Evolutionary conservation across 176 grass and related monocot genomes (phyloP), one percentile per base, ranked within the genome.

Genomic region (Triticum urartu): DNA sequence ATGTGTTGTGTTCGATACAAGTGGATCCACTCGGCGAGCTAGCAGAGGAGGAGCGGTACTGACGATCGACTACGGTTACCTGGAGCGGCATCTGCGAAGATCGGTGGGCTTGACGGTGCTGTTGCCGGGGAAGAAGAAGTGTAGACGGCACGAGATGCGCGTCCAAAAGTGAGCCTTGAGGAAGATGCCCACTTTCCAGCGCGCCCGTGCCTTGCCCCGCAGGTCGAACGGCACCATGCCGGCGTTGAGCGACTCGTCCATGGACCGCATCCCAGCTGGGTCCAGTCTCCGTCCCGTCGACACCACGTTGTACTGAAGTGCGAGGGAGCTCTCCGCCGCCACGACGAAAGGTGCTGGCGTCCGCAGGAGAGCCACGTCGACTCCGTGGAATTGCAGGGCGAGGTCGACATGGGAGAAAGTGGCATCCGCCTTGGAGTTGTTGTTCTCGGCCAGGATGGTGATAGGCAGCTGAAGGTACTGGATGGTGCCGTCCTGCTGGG

Each of bases 181-280:
- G 72, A 92, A 92, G 75, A 95, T 72, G 34, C 93, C 93, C 32
- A 87, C 86, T 61, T 84, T 90, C 93, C 93, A 95, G 40, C 83
- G 45, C 1, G 88, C 79, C 63, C 79, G 87, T 17, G 90, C 86
- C 64, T 89, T 85, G 52, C 93, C 93, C 4, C 39, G 56, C 56
- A 95, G 84, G 60, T 81, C 56, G 56, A 95, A 79, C 22, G 88
- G 69, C 75, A 95, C 86, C 10, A 91, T 18, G 12, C 88, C 90
- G 10, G 24, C 40, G 76, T 85, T 92, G 67, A 89, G 83, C 48
- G 88, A 84, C 9, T 66, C 48, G 3, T 88, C 88, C 76, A 92
- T 88, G 6, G 66, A 72, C 12, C 72, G 81, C 86, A 78, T 92
- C 5, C 71, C 85, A 7, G 45, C 85, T 1, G 76, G 3, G 35